These are phyloP conservation scores for Russula earlei DNA, from an alignment of 768 basidiomycete species.

Conservation along the genomic window DNA sequence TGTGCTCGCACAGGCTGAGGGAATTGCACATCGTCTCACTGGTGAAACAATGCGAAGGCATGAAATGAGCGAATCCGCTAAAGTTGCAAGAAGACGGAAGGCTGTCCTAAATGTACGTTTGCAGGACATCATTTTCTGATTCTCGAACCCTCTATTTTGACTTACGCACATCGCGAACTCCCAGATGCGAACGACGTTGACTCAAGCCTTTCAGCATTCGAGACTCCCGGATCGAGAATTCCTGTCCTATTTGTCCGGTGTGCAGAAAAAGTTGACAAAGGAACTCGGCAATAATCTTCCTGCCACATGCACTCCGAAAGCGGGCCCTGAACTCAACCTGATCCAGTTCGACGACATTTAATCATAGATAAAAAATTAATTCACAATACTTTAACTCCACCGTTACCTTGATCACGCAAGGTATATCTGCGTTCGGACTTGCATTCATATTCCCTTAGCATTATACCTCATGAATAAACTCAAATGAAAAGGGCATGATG, in stretches of 20 bases:
- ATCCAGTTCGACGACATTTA: too few species aligned
- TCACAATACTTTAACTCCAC: neutral
- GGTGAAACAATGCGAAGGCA: conserved; percentile 48
- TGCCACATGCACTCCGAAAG: neutral
- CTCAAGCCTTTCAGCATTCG: conserved; percentile 63
- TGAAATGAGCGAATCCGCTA: conserved; percentile 52
- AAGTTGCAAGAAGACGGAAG: conserved; percentile 52
- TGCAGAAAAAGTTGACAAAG: conserved; percentile 63
- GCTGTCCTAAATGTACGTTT: conserved; percentile 54
- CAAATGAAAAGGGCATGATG: neutral
- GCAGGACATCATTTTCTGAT: neutral
- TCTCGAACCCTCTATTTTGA: neutral
- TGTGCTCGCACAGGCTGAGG: conserved; percentile 52
- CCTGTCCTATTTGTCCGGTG: conserved; percentile 49
- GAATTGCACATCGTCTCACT: conserved; percentile 50
- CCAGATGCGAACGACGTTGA: conserved; percentile 69
- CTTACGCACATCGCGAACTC: neutral
- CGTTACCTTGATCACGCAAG: too few species aligned
- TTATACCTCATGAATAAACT: neutral
- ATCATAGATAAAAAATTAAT: too few species aligned
- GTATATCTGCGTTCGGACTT: too few species aligned
- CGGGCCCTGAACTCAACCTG: neutral
- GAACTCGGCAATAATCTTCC: conserved; percentile 36
- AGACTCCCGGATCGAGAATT: conserved; percentile 66
- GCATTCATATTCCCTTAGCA: too few species aligned